Base-by-base conservation (phyloP, 177 flowering plant species). In the Vitis hybrid region DNA sequence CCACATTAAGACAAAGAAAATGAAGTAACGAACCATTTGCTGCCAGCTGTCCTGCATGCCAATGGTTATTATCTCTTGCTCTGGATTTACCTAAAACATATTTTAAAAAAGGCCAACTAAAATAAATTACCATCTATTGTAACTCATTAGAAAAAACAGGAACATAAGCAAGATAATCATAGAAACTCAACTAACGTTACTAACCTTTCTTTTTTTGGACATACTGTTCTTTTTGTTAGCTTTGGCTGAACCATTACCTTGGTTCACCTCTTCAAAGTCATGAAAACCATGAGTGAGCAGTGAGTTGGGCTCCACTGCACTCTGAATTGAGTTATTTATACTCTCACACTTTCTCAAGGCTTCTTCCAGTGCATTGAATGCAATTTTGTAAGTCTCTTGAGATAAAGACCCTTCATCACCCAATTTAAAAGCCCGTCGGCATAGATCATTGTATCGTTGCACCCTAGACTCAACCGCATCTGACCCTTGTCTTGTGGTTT, bases 351-450 rank as follows among this genome's bases (percentile, higher is more conserved):
- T 77, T 63, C 64, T 71, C 67, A 76, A 62, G 29, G 83, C 80
- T 65, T 77, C 80, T 71, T 76, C 80, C 67, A 80, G 64, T 20
- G 76, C 76, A 55, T 45, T 64, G 51, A 62, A 64, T 56, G 75
- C 80, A 68, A 80, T 58, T 31, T 55, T 67, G 60, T 72, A 77
- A 73, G 77, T 78, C 64, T 78, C 77, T 70, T 75, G 71, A 10
- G 81, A 78, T 64, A 78, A 61, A 60, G 81, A 80, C 31, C 77
- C 81, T 75, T 80, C 83, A 64, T 78, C 81, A 20, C 79, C 74
- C 73, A 80, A 66, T 63, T 63, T 75, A 66, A 80, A 64, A 11
- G 75, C 81, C 53, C 49, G 65, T 31, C 26, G 60, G 20, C 76
- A 80, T 5, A 80, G 39, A 58, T 69, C 75, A 60, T 65, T 74